Conservation (phyloP, 2,329 filamentous ascomycete species). For the Nothophaeocryptopus gaeumannii region DNA sequence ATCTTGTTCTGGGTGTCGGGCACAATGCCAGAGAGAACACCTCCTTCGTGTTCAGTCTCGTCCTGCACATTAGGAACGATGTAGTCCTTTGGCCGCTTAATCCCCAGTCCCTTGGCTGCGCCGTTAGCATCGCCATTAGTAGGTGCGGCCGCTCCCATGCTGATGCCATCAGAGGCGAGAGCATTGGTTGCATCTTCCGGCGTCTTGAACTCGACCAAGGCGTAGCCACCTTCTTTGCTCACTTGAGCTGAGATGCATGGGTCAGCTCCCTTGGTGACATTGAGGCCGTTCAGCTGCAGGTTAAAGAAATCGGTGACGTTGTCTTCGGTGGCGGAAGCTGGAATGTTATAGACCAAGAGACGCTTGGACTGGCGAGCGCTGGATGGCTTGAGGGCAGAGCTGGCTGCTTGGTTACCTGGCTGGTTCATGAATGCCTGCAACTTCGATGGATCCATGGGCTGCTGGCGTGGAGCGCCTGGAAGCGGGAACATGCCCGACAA, state of each 20-base stretch:
- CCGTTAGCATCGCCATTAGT: conserved; percentile 54
- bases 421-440: conserved; percentile 95
- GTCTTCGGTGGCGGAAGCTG: conserved; percentile 70
- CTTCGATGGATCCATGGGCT: conserved; percentile 90
- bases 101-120: conserved; percentile 60
- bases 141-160: conserved; percentile 68
- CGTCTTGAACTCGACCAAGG: conserved; percentile 85
- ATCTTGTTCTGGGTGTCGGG: conserved; percentile 95
- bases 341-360: conserved; percentile 81
- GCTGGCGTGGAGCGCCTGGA: conserved; percentile 88
- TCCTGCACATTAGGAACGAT: conserved; percentile 81
- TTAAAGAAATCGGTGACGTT: conserved; percentile 84
- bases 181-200: conserved; percentile 86
- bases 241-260: conserved; percentile 83
- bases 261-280: conserved; percentile 78
- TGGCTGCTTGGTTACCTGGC: conserved; percentile 67
- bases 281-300: conserved; percentile 91
- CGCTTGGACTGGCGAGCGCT: conserved; percentile 94
- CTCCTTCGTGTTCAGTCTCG: conserved; percentile 69
- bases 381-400: conserved; percentile 80
- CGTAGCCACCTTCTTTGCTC: conserved; percentile 74
- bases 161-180: conserved; percentile 82
- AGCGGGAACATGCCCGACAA: conserved; percentile 98
- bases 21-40: conserved; percentile 74
- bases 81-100: conserved; percentile 92